A percentile compares a stretch with the other conserved stretches of the same genome.
Conservation (phyloP, 768 basidiomycete species). For the Zangia roseola region DNA sequence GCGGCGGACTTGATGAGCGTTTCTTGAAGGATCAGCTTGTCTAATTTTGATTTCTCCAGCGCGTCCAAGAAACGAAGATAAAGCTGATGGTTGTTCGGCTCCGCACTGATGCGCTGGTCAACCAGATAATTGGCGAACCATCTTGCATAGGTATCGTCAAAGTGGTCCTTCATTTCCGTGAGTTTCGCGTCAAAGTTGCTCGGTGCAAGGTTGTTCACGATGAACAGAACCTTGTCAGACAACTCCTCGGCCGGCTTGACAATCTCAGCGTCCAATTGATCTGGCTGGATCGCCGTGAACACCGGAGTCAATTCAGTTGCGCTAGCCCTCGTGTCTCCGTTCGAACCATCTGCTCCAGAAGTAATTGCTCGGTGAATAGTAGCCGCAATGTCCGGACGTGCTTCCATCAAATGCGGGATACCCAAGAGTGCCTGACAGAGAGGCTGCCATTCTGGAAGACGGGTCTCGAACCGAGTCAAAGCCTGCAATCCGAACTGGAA, state of each 20-base stretch:
- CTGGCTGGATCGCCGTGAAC: constrained; percentile 80
- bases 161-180: constrained; percentile 79
- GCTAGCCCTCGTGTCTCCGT: constrained; percentile 39
- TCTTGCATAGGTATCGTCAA: constrained; percentile 78
- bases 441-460: constrained; percentile 89
- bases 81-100: constrained; percentile 94
- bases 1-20: constrained; percentile 84
- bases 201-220: constrained; percentile 95
- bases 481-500: constrained; percentile 97
- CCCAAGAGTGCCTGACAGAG: constrained; percentile 85
- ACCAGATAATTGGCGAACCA: constrained; percentile 99
- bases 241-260: constrained; percentile 78
- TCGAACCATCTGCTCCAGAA: constrained; percentile 44
- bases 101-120: constrained; percentile 91
- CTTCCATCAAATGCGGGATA: constrained; percentile 84
- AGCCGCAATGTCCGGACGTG: constrained; percentile 76
- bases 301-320: constrained; percentile 48
- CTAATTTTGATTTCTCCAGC: constrained; percentile 63
- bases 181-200: constrained; percentile 90
- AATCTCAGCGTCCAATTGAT: constrained; percentile 58
- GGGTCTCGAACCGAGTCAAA: constrained; percentile 80
- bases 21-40: constrained; percentile 86
- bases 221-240: constrained; percentile 94
- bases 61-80: constrained; percentile 94
- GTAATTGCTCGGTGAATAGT: constrained; percentile 70